Conservation (phyloP, 2,329 filamentous ascomycete genomes). For the Westerdykella ornata region DNA sequence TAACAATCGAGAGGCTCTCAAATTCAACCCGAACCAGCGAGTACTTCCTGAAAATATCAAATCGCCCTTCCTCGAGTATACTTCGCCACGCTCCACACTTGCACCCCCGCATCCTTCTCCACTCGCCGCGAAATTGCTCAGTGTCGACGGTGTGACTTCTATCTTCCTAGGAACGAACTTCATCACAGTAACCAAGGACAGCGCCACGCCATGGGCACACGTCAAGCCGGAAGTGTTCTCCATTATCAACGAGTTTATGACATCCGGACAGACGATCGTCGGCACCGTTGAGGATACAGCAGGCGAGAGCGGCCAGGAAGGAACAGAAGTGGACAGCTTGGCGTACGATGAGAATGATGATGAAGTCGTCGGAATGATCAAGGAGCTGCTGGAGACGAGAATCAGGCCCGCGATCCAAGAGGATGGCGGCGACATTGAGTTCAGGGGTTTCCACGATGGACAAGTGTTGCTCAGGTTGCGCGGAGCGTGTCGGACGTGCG, state of each 20-base stretch:
- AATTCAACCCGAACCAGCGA: slow-evolving; percentile 87
- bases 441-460: slow-evolving; percentile 79
- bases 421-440: slow-evolving; percentile 96
- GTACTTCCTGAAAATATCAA: slow-evolving; percentile 69
- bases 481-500: slow-evolving; percentile 90
- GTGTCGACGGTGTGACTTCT: slow-evolving; percentile 87
- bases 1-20: slow-evolving; percentile 54
- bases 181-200: slow-evolving; percentile 90
- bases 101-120: slow-evolving; percentile 85
- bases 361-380: slow-evolving; percentile 97
- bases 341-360: slow-evolving; percentile 84
- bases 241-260: slow-evolving; percentile 87
- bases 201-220: slow-evolving; percentile 85
- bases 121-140: slow-evolving; percentile 82
- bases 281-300: slow-evolving; percentile 58
- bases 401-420: slow-evolving; percentile 95
- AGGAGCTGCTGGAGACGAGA: slow-evolving; percentile 89
- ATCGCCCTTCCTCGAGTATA: slow-evolving; percentile 82
- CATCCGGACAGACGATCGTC: slow-evolving; percentile 74
- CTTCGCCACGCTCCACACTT: slow-evolving; percentile 80
- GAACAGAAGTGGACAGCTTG: slow-evolving; percentile 59
- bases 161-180: slow-evolving; percentile 94
- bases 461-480: slow-evolving; percentile 80
- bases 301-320: slow-evolving; percentile 46
- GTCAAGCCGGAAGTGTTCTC: slow-evolving; percentile 94